phyloP scores from a whole-genome alignment of 108 stramenopile species.

The Epithemia pelagica region DNA sequence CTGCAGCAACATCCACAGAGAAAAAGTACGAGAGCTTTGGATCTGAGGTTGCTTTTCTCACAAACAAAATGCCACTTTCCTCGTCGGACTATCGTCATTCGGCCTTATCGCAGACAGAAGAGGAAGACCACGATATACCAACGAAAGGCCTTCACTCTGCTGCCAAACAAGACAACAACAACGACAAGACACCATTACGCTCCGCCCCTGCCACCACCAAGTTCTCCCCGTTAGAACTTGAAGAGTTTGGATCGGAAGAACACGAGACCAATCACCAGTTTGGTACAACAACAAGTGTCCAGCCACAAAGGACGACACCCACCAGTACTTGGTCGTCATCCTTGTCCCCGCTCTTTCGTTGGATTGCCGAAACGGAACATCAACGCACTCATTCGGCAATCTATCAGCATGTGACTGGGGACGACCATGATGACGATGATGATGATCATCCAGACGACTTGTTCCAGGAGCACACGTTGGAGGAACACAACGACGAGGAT shows the following conservation, averaged over 20 bases:
- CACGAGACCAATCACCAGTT: background rate
- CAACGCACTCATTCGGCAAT: background rate
- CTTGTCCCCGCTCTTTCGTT: background rate
- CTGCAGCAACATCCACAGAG: no score
- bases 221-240: background rate
- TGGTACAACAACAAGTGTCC: background rate
- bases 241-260: background rate
- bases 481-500: background rate
- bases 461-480: no score
- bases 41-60: no score
- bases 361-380: background rate
- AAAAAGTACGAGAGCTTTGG: no score
- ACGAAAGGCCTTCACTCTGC: no score
- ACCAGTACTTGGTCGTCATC: background rate
- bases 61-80: no score
- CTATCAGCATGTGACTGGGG: background rate
- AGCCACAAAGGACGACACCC: background rate
- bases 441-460: background rate
- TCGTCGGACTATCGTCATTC: background rate
- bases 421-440: background rate
- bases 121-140: background rate
- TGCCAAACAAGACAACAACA: no score
- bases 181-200: no score
- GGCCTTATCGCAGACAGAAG: background rate
- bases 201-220: no score